Base-by-base conservation (phyloP, 2,329 filamentous ascomycete genomes). In the Laburnicola sp. region DNA sequence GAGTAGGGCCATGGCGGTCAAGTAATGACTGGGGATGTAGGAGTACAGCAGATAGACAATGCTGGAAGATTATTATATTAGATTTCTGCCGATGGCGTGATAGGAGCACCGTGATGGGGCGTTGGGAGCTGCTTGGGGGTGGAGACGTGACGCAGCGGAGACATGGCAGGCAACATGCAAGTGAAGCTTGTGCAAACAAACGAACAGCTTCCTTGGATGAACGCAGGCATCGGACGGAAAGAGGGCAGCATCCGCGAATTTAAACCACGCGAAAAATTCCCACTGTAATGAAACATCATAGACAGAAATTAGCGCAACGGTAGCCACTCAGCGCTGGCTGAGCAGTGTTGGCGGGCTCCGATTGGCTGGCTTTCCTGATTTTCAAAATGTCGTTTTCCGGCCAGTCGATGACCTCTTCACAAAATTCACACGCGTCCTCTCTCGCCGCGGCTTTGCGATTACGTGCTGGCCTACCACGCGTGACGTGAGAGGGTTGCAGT, bases 331-430 rank as follows among this genome's bases (percentile, higher is more conserved):
- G 42, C 30, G 38, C 37, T 34, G 9, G 28, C 46, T 36, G 36
- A 37, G 53, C 44, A 51, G 51, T 25, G 32, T 21, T 49, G 35
- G 50, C 32, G 38, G 23, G 31, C 53, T 57, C 59, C 59, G 59
- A 62, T 59, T 56, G 54, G 60, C 41, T 36, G 44, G 6, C 3
- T 26, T 22, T 40, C 51, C 46, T 42, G 40, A 48, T 50, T 48
- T 31, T 34, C 6, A 21, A 30, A n/a, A 57, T 54, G 51, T 48
- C 40, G 52, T 58, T 60, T 54, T 57, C 45, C 46, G 34, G 30
- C 30, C 5, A 22, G 21, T 37, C 22, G 38, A 46, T 44, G 45
- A 47, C 28, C 28, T 47, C 42, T 38, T 44, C 32, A n/a, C 26
- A 10, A 45, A 10, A 35, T 45, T 32, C 32, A 34, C 41, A 34